These are phyloP conservation scores for Skeletonema grethae DNA, from an alignment of 108 stramenopile genomes.

Conservation along the genomic window DNA sequence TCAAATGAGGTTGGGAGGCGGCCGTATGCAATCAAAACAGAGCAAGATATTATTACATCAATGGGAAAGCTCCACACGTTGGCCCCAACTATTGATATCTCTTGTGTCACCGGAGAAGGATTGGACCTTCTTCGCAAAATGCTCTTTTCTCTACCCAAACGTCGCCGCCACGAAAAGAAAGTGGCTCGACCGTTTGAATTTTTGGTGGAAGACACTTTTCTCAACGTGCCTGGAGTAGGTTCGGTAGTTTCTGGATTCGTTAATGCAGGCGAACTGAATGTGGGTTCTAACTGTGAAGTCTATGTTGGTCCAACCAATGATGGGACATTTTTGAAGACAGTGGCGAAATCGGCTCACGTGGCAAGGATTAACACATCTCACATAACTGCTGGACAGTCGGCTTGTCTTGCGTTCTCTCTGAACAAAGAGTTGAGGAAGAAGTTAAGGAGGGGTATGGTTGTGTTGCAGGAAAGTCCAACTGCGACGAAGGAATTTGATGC, in stretches of 20 bases:
- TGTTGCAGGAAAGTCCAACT: conserved; percentile 66
- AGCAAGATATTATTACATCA: conserved; percentile 86
- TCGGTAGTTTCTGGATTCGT: conserved; percentile 81
- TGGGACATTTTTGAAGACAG: conserved; percentile 79
- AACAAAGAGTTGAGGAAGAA: conserved; percentile 80
- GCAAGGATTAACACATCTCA: conserved; percentile 77
- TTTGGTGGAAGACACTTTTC: conserved; percentile 82
- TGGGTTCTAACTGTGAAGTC: conserved; percentile 69
- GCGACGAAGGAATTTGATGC: conserved; percentile 86
- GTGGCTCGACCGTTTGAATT: conserved; percentile 80
- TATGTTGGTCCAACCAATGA: conserved; percentile 88
- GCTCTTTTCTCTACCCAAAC: conserved; percentile 85
- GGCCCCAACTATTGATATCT: conserved; percentile 95
- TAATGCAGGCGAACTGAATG: conserved; percentile 80
- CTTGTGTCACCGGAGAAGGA: conserved; percentile 96
- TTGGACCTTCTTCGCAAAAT: conserved; percentile 91
- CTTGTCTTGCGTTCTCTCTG: conserved; percentile 77
- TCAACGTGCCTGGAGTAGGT: conserved; percentile 80
- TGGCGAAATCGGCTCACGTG: conserved; percentile 87
- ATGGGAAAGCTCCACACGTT: conserved; percentile 88
- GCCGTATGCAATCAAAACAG: conserved; percentile 80
- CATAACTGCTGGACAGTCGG: conserved; percentile 83
- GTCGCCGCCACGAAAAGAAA: conserved; percentile 86
- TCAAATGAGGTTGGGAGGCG: conserved; percentile 71
- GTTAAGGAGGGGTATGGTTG: conserved; percentile 85